phyloP scores from a whole-genome alignment of 2,329 filamentous ascomycete genomes.

The Helicocarpus griseus region DNA sequence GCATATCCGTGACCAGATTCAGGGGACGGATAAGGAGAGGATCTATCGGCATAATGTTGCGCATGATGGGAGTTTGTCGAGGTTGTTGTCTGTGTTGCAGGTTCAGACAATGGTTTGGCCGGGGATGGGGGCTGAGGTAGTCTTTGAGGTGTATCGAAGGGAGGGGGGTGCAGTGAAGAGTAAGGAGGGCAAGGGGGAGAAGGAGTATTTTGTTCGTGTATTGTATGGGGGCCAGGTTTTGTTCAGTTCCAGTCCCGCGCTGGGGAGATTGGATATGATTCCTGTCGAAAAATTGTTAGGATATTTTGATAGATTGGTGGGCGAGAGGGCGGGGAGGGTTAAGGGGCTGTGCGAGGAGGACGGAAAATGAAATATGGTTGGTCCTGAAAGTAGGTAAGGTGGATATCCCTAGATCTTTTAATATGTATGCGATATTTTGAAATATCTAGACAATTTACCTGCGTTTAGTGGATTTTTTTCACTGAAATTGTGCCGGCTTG shows the following conservation, averaged over 20 bases:
- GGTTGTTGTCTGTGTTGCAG: conserved; percentile 61
- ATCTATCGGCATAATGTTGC: conserved; percentile 68
- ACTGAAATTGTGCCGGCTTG: no score
- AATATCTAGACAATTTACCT: no score
- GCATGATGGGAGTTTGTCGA: conserved; percentile 64
- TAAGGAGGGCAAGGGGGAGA: conserved; percentile 13
- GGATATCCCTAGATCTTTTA: no score
- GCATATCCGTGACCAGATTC: conserved; percentile 50
- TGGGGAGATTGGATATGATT: conserved; percentile 64
- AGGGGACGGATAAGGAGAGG: conserved; percentile 30
- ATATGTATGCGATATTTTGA: no score
- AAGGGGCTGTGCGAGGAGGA: conserved; percentile 24
- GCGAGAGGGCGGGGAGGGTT: conserved; percentile 38
- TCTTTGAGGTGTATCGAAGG: conserved; percentile 61
- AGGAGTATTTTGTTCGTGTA: conserved; percentile 50
- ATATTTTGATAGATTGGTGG: conserved; percentile 65
- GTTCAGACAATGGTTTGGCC: conserved; percentile 72
- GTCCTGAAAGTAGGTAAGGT: not conserved
- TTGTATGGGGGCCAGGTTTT: conserved; percentile 61
- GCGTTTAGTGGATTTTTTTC: no score
- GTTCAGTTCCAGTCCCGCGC: conserved; percentile 54
- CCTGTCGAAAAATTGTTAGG: conserved; percentile 53
- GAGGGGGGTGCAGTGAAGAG: conserved; percentile 14
- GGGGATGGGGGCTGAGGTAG: conserved; percentile 69
- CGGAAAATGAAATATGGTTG: not conserved